A percentile compares a stretch with the other conserved stretches of the same genome.
Conservation (phyloP, 139 green algal genomes). For the Chara braunii region DNA sequence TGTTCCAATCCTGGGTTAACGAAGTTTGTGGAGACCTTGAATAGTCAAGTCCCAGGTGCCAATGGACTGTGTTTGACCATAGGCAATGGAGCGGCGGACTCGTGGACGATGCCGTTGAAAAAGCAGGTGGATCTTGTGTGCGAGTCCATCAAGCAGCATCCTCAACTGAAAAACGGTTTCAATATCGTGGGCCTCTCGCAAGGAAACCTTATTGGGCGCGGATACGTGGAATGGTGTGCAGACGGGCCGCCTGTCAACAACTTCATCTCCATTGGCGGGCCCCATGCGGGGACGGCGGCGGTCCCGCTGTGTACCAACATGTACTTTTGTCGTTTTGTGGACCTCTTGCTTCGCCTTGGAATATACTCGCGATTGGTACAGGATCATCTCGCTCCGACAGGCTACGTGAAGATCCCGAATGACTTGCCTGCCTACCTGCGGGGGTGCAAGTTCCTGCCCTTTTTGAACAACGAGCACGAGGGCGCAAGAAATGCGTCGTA, state of each 20-base stretch:
- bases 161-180: conserved; percentile 15
- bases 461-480: conserved; percentile 22
- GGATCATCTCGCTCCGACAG: conserved; percentile 26
- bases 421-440: conserved; percentile 8
- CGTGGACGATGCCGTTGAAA: conserved; percentile 20
- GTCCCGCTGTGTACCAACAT: no score
- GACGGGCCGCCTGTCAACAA: conserved; percentile 29
- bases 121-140: conserved; percentile 12
- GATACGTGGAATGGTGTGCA: conserved; percentile 27
- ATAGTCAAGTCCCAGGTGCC: no score
- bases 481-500: conserved; percentile 18
- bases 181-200: conserved; percentile 31
- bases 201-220: conserved; percentile 28
- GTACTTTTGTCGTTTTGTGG: conserved; percentile 18
- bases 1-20: no score
- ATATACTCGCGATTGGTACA: conserved; percentile 25
- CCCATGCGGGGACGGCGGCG: conserved; percentile 23
- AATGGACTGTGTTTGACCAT: no score
- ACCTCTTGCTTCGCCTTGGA: conserved; percentile 11
- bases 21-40: no score
- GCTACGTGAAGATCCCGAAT: conserved; percentile 53
- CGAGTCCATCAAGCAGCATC: conserved; percentile 4
- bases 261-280: conserved; percentile 28
- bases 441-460: conserved; percentile 28
- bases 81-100: conserved; percentile 14